Base-by-base conservation (phyloP, 2,329 filamentous ascomycete genomes). In the Emergomyces orientalis region DNA sequence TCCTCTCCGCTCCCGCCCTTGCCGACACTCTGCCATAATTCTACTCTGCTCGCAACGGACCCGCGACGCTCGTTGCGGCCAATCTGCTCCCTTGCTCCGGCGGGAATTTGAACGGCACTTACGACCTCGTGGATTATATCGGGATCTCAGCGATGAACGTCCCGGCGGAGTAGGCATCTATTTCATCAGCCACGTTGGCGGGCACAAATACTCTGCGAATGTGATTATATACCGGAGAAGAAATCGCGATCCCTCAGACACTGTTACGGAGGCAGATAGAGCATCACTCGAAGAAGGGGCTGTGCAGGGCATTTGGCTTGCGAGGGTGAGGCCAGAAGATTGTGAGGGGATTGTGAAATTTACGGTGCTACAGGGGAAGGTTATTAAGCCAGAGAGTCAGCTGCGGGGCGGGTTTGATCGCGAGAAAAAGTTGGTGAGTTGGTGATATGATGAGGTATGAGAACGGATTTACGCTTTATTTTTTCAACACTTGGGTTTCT, bases 151-250 rank as follows among this genome's bases (percentile, higher is more conserved):
- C 72, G 94, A 99, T 73, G 87, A 91, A 74, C 80, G 94, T 63
- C 91, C 92, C 0, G 93, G 93, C 13, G 94, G 94, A 14, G 93
- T 97, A 6, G 93, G 91, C 0, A 90, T 99, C 67, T 96, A 96
- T 78, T 97, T 97, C 73, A 95, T 97, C 72, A 93, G 87, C 68
- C 94, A 99, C 72, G 91, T 97, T 2, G 94, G 94, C 34, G 94
- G 94, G 0, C 94, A 99, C 80, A 97, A 97, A 79, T 97, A 96
- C 77, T 87, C 88, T 56, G 94, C 94, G 34, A 99, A 99, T 71
- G 86, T 97, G 69, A 89, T 99, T 80, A 81, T 99, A 1, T 97
- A 99, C 75, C 84, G 94, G 11, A 82, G 83, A 22, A 80, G 81
- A 8, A 76, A 73, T 65, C 72, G 75, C 30, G 45, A 51, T 1